phyloP scores from a whole-genome alignment of 257 asterid species.

The Nemophila menziesii region DNA sequence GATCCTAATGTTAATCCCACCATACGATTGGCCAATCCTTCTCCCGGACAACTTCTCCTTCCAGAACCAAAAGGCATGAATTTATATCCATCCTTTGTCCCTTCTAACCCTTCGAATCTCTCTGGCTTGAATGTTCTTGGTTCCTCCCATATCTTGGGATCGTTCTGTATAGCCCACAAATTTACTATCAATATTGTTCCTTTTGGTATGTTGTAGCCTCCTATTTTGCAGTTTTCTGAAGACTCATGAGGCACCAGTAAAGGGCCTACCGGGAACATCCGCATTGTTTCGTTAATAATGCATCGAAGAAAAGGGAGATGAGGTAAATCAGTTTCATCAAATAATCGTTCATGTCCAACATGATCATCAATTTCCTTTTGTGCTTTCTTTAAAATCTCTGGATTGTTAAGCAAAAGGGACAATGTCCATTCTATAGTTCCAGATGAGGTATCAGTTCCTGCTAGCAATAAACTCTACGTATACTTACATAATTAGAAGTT shows the following conservation, averaged over 20 bases:
- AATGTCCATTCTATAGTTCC: too few species aligned
- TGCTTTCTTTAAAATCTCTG: slow-evolving; percentile 31
- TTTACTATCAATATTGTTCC: too few species aligned
- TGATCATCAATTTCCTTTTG: too few species aligned
- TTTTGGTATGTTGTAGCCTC: slow-evolving; percentile 50
- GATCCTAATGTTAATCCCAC: not conserved
- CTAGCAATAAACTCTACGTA: slow-evolving; percentile 30
- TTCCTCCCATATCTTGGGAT: too few species aligned
- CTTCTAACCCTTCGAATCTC: too few species aligned
- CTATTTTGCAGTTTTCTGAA: slow-evolving; percentile 42
- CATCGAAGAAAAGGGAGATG: slow-evolving; percentile 35
- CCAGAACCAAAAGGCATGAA: slow-evolving; percentile 63
- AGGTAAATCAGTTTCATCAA: slow-evolving; percentile 31
- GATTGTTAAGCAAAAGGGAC: slow-evolving; percentile 41
- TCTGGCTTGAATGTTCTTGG: too few species aligned
- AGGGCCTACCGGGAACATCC: slow-evolving; percentile 62
- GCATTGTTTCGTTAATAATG: slow-evolving; percentile 41
- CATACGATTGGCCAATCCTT: too few species aligned
- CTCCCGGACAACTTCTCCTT: too few species aligned
- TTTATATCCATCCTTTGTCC: too few species aligned
- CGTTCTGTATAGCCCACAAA: too few species aligned
- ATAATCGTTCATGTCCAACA: slow-evolving; percentile 24
- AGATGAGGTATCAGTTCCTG: too few species aligned
- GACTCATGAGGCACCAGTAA: slow-evolving; percentile 62
- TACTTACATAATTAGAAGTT: not conserved